These are phyloP conservation scores for Linnemannia hyalina DNA, from an alignment of 192 early-diverging fungal species.

Conservation along the genomic window DNA sequence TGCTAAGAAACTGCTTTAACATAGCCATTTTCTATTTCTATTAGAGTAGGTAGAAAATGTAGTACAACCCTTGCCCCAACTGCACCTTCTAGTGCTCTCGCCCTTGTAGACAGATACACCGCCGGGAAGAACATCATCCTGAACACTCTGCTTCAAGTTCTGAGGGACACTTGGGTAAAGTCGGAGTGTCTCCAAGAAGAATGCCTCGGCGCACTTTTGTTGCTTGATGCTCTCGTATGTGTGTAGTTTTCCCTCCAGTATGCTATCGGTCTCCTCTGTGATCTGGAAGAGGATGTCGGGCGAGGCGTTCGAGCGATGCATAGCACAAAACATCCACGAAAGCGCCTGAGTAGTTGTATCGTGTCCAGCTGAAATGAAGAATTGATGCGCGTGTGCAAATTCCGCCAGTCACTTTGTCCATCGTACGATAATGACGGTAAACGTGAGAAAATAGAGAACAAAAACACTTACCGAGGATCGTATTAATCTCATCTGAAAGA, in stretches of 20 bases:
- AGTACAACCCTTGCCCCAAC: constrained; percentile 62
- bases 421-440: not conserved
- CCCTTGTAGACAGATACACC: constrained; percentile 67
- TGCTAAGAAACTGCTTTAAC: too few relatives aligned
- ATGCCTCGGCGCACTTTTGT: constrained; percentile 51
- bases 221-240: constrained; percentile 38
- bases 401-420: too few relatives aligned
- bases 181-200: constrained; percentile 71
- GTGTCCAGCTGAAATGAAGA: constrained; percentile 42
- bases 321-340: constrained; percentile 65
- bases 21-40: too few relatives aligned
- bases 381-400: not conserved
- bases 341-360: constrained; percentile 70
- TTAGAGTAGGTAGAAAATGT: too few relatives aligned
- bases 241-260: constrained; percentile 2
- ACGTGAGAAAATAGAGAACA: not conserved
- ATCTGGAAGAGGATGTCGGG: constrained; percentile 42
- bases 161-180: constrained; percentile 74
- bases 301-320: constrained; percentile 44
- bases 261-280: constrained; percentile 44
- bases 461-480: constrained; percentile 25
- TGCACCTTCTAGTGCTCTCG: constrained; percentile 57
- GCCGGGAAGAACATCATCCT: constrained; percentile 73
- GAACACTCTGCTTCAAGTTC: constrained; percentile 64
- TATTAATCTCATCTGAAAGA: constrained; percentile 57